Evolutionary conservation across 306 rosid genomes (phyloP).

Genomic region (Hippophae gyantsensis): DNA sequence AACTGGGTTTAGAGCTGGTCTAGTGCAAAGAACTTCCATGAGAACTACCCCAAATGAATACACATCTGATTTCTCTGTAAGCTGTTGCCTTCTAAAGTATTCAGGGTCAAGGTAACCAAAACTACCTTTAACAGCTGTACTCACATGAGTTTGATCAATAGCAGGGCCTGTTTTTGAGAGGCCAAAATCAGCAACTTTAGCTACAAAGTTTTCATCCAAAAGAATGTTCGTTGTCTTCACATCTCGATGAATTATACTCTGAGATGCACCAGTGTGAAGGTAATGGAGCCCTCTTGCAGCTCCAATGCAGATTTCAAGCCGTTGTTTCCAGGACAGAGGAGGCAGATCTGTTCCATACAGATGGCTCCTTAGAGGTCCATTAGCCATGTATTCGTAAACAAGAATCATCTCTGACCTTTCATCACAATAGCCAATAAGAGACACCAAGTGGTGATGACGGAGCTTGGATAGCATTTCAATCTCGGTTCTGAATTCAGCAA

Average conservation of each 20-base stretch:
- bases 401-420: conserved; percentile 95
- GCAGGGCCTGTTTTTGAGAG: conserved; percentile 93
- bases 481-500: conserved; percentile 91
- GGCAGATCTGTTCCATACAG: conserved; percentile 86
- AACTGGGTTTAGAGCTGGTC: conserved; percentile 93
- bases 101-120: conserved; percentile 98
- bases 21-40: conserved; percentile 93
- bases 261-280: conserved; percentile 92
- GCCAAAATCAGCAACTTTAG: conserved; percentile 97
- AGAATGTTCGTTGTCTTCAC: conserved; percentile 97
- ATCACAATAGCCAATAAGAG: conserved; percentile 93
- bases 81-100: conserved; percentile 90
- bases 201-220: conserved; percentile 81
- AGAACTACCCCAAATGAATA: conserved; percentile 94
- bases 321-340: conserved; percentile 72
- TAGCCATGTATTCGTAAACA: conserved; percentile 94
- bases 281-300: conserved; percentile 96
- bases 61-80: conserved; percentile 96
- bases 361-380: conserved; percentile 94
- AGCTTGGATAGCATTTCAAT: conserved; percentile 96
- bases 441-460: conserved; percentile 91
- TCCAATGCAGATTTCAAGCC: conserved; percentile 92
- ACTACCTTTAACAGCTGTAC: conserved; percentile 97
- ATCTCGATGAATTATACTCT: conserved; percentile 88
- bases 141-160: conserved; percentile 93